These are phyloP conservation scores for Schizochytrium sp. DNA, from an alignment of 108 stramenopile species.

Conservation along the genomic window DNA sequence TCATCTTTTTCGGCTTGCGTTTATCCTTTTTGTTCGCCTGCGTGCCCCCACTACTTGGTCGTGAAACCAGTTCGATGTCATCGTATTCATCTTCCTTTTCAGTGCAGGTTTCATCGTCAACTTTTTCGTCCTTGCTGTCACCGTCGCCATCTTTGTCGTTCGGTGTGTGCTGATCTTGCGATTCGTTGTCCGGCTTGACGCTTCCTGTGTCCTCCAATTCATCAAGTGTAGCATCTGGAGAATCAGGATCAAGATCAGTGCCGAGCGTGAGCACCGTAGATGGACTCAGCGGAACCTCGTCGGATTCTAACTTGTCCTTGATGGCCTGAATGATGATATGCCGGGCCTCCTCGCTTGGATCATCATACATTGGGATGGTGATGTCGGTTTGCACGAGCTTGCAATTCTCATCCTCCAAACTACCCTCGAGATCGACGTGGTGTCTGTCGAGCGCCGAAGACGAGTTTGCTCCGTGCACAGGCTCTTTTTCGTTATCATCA, in stretches of 20 bases:
- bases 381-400: not conserved
- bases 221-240: not conserved
- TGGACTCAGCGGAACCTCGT: not conserved
- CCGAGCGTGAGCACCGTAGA: not conserved
- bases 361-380: not conserved
- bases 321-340: not conserved
- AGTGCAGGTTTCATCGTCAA: not conserved
- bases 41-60: not conserved
- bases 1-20: not conserved
- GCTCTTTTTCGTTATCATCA: not conserved
- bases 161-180: not conserved
- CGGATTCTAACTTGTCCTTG: not conserved
- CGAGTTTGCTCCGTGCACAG: not conserved
- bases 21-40: not conserved
- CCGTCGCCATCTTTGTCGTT: not conserved
- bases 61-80: not conserved
- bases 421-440: not conserved
- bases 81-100: not conserved
- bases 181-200: not conserved
- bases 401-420: not conserved
- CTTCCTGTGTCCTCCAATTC: not conserved
- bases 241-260: not conserved
- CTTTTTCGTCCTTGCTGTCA: not conserved
- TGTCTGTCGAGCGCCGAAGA: not conserved
- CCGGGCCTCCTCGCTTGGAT: not conserved